A percentile compares a stretch with the other conserved stretches of the same genome.
Evolutionary conservation across 257 asterid genomes (phyloP).

Genomic region (Solanum virginianum): DNA sequence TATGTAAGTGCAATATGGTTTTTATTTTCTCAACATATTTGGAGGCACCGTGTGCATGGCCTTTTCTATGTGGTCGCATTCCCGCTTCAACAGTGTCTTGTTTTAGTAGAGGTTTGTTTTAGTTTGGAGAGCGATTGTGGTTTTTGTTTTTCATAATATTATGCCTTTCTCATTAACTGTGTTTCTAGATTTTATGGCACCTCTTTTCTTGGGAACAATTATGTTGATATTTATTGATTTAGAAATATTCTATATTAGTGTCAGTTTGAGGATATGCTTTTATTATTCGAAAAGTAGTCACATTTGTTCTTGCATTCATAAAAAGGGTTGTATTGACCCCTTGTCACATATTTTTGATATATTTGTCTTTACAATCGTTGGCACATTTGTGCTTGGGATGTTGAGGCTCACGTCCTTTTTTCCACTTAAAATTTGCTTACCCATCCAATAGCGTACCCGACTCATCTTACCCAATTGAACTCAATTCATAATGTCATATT

Average conservation of each 20-base stretch:
- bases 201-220: background rate
- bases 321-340: too few species aligned
- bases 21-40: background rate
- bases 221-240: background rate
- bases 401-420: too few species aligned
- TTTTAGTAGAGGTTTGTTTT: background rate
- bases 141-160: too few species aligned
- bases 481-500: too few species aligned
- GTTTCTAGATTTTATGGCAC: background rate
- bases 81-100: background rate
- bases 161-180: background rate
- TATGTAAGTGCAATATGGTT: background rate
- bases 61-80: background rate
- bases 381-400: too few species aligned
- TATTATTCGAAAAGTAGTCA: too few species aligned
- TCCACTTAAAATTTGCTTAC: too few species aligned
- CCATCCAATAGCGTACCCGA: too few species aligned
- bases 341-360: too few species aligned
- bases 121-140: background rate
- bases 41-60: background rate
- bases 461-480: too few species aligned
- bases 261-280: background rate
- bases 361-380: too few species aligned
- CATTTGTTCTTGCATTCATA: too few species aligned
- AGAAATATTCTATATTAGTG: background rate